Evolutionary conservation across 805 yeast genomes (phyloP), one percentile per base, ranked within the genome.

Genomic region (Yarrowia divulgata): DNA sequence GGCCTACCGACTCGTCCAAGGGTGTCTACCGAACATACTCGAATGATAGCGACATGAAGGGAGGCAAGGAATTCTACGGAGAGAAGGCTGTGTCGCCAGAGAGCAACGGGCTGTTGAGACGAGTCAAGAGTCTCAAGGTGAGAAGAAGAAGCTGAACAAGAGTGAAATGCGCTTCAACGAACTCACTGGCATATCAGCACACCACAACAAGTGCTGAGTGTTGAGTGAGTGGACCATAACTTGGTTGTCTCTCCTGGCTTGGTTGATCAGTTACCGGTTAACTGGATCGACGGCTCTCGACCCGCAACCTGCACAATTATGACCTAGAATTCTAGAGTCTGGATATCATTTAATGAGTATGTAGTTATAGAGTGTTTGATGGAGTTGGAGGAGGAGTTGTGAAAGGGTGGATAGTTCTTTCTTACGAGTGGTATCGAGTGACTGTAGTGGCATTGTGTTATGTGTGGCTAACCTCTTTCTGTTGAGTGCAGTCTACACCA

Each of bases 51-150:
- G 48, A 67, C 29, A 43, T 57, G 23, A 40, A 57, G 63, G 63
- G 68, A 37, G 57, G 40, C 55, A 43, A 70, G 73, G 70, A 60
- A 71, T 72, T 32, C 49, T 72, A 42, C 43, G 50, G 52, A 72
- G 74, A 46, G 35, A 57, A 42, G 49, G 50, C 62, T 18, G 49
- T 32, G 42, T 42, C 19, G 52, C 34, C 39, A 34, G 64, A 35
- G 67, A 64, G 63, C 67, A 69, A 62, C 7, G 85, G 83, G 69
- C 82, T 93, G 71, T 81, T 93, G 75, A 88, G 89, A 75, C 88
- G 98, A 77, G 97, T 93, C 55, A 91, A 90, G 80, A 91, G 97
- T 81, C 84, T 93, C 80, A 91, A 91, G 79, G 97, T 91, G 29
- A 29, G 69, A 52, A 8, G 62, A 54, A 16, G 45, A 29, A 54